Base-by-base conservation (phyloP, 495 filamentous ascomycete species). In the Aspergillus leporis region DNA sequence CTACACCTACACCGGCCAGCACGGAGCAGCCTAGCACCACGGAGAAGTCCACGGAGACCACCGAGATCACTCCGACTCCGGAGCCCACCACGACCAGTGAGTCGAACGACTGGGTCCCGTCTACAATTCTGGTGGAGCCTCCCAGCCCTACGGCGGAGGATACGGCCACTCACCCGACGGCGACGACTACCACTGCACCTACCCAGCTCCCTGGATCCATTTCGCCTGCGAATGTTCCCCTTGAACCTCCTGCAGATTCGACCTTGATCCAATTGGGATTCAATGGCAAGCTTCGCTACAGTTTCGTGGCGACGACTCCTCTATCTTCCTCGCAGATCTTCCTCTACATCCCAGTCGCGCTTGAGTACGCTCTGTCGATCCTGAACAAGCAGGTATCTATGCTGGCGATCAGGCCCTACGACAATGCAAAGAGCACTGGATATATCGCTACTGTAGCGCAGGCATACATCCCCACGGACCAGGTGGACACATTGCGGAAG, bases 301-400 rank as follows among this genome's bases (percentile, higher is more conserved):
- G 76, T 6, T 96, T 93, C 67, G 90, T 98, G 30, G 89, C 88
- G 22, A 74, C 73, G 2, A 84, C 85, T 34, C 70, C 81, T 14
- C 76, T 87, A 60, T 88, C 92, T 22, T 87, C 90, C 10, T 85
- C 85, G 23, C 95, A 98, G 74, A 92, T 98, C 66, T 97, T 97
- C 80, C 65, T 84, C 32, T 90, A 84, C 59, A 79, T 97, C 10
- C 92, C 91, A 0, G 65, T 83, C 58, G 92, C 90, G 53, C 78
- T 98, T 52, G 76, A 81, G n/a, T 81, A 87, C 52, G 90, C 87
- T 40, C 74, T 89, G 22, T 72, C 74, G 9, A 75, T 89, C 55
- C 66, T 77, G 0, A 10, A 43, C 8, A 58, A 69, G 7, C 74
- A 89, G 49, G 77, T 90, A 21, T 68, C 74, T 21, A 91, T 96